Base-by-base conservation (phyloP, 1,139 yeast species). In the Pichia inconspicua region DNA sequence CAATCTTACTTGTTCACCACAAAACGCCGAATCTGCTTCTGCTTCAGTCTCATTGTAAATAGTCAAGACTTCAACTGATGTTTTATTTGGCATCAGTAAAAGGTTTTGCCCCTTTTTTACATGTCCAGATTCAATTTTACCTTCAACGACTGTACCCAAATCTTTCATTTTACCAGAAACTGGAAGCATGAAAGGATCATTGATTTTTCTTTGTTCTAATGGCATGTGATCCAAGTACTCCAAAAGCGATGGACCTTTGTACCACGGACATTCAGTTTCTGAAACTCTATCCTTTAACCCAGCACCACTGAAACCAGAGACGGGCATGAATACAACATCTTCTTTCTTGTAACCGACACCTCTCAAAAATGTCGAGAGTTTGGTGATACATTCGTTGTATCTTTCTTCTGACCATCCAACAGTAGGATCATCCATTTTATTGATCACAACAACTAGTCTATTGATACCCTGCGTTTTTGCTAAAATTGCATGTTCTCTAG, bases 381-480 rank as follows among this genome's bases (percentile, higher is more conserved):
- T 92, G 58, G 80, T 70, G 55, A 87, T 89, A 77, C 98, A 92
- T 72, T 92, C 98, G 62, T 86, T 89, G 69, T 88, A 92, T 71
- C 99, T 85, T 66, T 86, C 96, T 71, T 90, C 79, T 41, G 96
- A 85, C 99, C 99, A 92, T 56, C 68, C 72, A 44, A 92, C 99
- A 45, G 98, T 92, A 48, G 96, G 85, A 65, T 92, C 99, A 70
- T 92, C 99, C 98, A 92, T 92, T 79, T 92, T 92, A 74, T 92
- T 92, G 58, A 94, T 92, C 50, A 85, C 97, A 55, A 92, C 96
- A 58, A 92, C 75, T 62, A 92, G 78, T 69, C 83, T 85, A 74
- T 87, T 89, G 53, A 92, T 96, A 72, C 98, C 98, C 71, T 92
- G 96, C 52, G 97, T 92, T 78, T 87, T 92, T 58, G 98, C 97